These are phyloP conservation scores for Fusarium denticulatum DNA, from an alignment of 2,329 filamentous ascomycete genomes.

Conservation along the genomic window DNA sequence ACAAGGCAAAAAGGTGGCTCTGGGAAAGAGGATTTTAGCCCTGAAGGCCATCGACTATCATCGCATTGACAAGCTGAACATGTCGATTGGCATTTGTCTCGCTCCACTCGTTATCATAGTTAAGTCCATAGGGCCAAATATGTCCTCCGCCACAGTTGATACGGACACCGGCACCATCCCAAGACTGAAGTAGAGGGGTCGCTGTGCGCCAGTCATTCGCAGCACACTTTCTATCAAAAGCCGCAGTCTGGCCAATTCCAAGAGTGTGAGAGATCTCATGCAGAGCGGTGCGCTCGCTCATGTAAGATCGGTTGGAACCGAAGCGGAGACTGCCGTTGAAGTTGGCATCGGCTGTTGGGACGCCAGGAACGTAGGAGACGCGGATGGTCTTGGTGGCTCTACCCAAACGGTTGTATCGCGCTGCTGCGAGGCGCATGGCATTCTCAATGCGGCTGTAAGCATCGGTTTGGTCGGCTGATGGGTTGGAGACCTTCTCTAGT, in stretches of 20 bases:
- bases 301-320: constrained; percentile 56
- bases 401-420: constrained; percentile 51
- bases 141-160: constrained; percentile 54
- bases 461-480: constrained; percentile 53
- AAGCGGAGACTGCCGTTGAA: constrained; percentile 59
- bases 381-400: constrained; percentile 51
- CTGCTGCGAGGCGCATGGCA: constrained; percentile 54
- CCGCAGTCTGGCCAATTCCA: constrained; percentile 56
- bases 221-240: constrained; percentile 52
- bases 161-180: constrained; percentile 50
- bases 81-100: constrained; percentile 57
- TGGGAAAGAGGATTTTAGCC: neutral
- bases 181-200: constrained; percentile 51
- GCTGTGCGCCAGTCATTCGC: constrained; percentile 55
- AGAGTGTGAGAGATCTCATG: constrained; percentile 61
- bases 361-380: constrained; percentile 55
- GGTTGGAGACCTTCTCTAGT: constrained; percentile 51
- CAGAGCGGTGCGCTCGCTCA: constrained; percentile 60
- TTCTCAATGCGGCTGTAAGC: constrained; percentile 56
- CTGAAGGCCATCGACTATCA: constrained; percentile 53
- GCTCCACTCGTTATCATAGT: constrained; percentile 57
- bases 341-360: constrained; percentile 58
- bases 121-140: constrained; percentile 55
- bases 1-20: neutral
- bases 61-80: constrained; percentile 55